Base-by-base conservation (phyloP, 768 basidiomycete species). In the Rhodotorula graminis region DNA sequence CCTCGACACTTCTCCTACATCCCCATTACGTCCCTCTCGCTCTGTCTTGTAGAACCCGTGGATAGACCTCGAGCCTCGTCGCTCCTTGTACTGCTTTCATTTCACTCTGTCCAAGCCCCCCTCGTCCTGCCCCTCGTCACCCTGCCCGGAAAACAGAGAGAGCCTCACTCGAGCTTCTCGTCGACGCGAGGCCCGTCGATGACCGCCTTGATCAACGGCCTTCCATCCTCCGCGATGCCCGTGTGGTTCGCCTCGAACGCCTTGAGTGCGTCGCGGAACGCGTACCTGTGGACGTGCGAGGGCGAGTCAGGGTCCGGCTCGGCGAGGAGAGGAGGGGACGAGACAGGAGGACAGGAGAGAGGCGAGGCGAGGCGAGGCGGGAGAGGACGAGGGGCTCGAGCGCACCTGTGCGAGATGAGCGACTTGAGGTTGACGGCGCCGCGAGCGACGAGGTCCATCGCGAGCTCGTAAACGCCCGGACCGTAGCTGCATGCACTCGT, bases 391-490 rank as follows among this genome's bases (percentile, higher is more conserved):
- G 50, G 23, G 29, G 29, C 40, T 10, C 64, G 29, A 27, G 53
- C 60, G 60, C 18, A 61, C 60, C 91, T 85, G 80, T 97, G 93
- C 29, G 93, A 91, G 74, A 96, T 88, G 47, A 98, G 84, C 2
- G 93, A 88, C 80, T 89, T 91, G 67, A 97, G 85, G 80, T 96
- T 86, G 75, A 97, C 86, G 79, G 87, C 89, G 63, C 92, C 92
- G 74, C 87, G 85, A 19, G 90, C 84, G 61, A 88, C 92, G 56
- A 97, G 86, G 60, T 89, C 87, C 76, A 98, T 90, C 25, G 93
- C 90, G 70, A 92, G 85, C 37, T 86, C 86, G 80, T 95, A 96
- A 80, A 90, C 89, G 21, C 92, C 93, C 55, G 91, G 87, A 18
- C 80, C 79, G 72, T 82, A 81, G 58, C 78, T 78, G 64, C 29